Conservation (phyloP, 2,329 filamentous ascomycete species). For the Talaromyces sp. region DNA sequence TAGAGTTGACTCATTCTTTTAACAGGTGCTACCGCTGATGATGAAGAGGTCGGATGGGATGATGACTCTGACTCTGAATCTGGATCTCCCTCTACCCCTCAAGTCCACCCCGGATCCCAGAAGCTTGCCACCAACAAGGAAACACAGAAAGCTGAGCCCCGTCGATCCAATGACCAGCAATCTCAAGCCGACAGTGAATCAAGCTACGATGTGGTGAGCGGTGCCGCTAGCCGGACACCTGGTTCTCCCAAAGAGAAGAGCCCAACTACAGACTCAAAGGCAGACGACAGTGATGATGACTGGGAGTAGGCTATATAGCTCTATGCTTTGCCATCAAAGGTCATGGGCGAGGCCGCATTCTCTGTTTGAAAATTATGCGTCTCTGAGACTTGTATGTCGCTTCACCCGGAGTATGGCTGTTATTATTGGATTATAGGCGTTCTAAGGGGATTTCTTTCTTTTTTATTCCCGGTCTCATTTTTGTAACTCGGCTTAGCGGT, state of each 20-base stretch:
- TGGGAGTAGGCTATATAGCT: slow-evolving; percentile 63
- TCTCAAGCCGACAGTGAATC: slow-evolving; percentile 91
- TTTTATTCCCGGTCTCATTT: slow-evolving; percentile 16
- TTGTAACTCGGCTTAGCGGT: slow-evolving; percentile 26
- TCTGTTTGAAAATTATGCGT: neutral
- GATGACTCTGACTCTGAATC: slow-evolving; percentile 69
- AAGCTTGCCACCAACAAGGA: slow-evolving; percentile 36
- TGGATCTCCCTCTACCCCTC: slow-evolving; percentile 46
- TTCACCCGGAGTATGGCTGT: slow-evolving; percentile 21
- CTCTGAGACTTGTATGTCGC: slow-evolving; percentile 7
- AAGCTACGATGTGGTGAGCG: slow-evolving; percentile 92
- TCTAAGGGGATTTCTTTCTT: slow-evolving; percentile 6
- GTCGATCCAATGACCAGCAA: slow-evolving; percentile 81
- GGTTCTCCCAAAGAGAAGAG: slow-evolving; percentile 62
- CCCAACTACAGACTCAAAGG: slow-evolving; percentile 34
- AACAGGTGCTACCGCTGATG: slow-evolving; percentile 56
- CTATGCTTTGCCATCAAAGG: neutral
- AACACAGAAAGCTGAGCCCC: slow-evolving; percentile 66
- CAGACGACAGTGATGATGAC: slow-evolving; percentile 70
- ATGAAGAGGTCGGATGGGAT: slow-evolving; percentile 69
- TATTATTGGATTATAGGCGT: slow-evolving; percentile 23
- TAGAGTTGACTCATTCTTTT: slow-evolving; percentile 1
- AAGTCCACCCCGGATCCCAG: slow-evolving; percentile 43
- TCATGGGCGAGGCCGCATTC: neutral
- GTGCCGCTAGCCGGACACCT: slow-evolving; percentile 75